Base-by-base conservation (phyloP, 768 basidiomycete species). In the Tylopilus felleus region DNA sequence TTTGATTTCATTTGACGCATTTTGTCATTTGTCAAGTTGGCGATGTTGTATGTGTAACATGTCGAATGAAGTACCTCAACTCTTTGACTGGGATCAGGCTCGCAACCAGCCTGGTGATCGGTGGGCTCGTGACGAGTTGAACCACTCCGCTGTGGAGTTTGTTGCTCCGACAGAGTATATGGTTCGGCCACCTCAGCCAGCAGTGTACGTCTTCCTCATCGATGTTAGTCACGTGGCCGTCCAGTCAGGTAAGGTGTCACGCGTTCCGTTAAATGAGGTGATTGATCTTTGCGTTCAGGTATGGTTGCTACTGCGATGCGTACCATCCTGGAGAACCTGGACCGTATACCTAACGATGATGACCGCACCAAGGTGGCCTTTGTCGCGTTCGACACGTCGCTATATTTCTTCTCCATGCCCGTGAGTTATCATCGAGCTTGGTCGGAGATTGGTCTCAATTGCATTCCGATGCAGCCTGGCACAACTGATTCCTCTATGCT, bases 161-260 rank as follows among this genome's bases (percentile, higher is more conserved):
- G 90, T 99, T 49, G 97, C 97, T 1, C 95, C 97, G 7, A 96
- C 94, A 0, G 97, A 99, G 74, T 99, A 99, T 73, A 98, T 98
- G 97, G 96, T 95, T 66, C 89, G 97, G 59, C 88, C 97, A 6
- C 97, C 97, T 49, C 97, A 98, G 71, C 93, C 97, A 6, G 93
- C 95, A 17, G 93, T 97, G 49, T 98, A 96, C 71, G 81, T 96
- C 52, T 97, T 98, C 79, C 81, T 98, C 67, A 90, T 99, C 72
- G 97, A 99, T 66, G 94, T 98, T 60, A 93, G 92, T 66, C 91
- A 96, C 65, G 71, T 85, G 36, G 95, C 96, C 28, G 81, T 99
- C 41, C 89, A 93, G 73, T 91, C 91, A 41, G 90, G 90, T 89
- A 58, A 55, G 79, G 13, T 62, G n/a, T 50, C n/a, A 8, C 2